Conservation (phyloP, 306 rosid species). For the Citrullus mucosospermus region DNA sequence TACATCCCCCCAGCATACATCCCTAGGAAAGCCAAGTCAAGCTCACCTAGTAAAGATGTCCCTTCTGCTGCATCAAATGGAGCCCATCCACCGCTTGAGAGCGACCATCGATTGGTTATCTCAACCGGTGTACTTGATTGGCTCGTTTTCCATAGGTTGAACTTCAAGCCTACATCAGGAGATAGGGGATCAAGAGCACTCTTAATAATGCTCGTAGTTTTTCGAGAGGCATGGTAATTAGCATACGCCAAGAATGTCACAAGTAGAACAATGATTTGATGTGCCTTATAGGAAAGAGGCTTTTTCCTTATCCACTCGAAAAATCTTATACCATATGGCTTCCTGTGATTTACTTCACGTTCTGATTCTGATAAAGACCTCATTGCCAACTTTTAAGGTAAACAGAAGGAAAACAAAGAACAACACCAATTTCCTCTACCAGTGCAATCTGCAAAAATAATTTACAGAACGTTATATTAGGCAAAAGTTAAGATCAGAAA, state of each 20-base stretch:
- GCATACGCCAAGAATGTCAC: constrained; percentile 83
- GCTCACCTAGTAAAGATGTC: constrained; percentile 69
- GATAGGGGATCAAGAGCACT: constrained; percentile 87
- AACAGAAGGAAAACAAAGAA: constrained; percentile 8
- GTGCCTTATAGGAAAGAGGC: constrained; percentile 65
- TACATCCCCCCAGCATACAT: constrained; percentile 89
- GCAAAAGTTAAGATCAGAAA: neutral
- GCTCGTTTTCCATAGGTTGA: constrained; percentile 17
- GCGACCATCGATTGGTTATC: constrained; percentile 18
- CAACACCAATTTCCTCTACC: constrained; percentile 15
- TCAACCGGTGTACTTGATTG: constrained; percentile 13
- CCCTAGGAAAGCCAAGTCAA: constrained; percentile 86
- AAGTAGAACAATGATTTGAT: constrained; percentile 67
- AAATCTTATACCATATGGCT: constrained; percentile 46
- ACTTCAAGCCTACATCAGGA: constrained; percentile 22
- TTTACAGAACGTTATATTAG: neutral
- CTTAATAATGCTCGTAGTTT: constrained; percentile 87
- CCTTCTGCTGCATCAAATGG: constrained; percentile 78
- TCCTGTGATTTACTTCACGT: constrained; percentile 20
- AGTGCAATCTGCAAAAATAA: constrained; percentile 18
- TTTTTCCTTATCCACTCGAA: constrained; percentile 43
- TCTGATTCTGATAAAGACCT: constrained; percentile 35
- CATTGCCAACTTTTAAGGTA: constrained; percentile 23
- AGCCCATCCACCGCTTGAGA: constrained; percentile 70
- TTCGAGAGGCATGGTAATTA: constrained; percentile 83